Percentiles rank a stretch among this genome's conserved stretches.
Evolutionary conservation across 2,329 filamentous ascomycete genomes (phyloP).

Genomic region (Stagonosporopsis cucurbitacearum): DNA sequence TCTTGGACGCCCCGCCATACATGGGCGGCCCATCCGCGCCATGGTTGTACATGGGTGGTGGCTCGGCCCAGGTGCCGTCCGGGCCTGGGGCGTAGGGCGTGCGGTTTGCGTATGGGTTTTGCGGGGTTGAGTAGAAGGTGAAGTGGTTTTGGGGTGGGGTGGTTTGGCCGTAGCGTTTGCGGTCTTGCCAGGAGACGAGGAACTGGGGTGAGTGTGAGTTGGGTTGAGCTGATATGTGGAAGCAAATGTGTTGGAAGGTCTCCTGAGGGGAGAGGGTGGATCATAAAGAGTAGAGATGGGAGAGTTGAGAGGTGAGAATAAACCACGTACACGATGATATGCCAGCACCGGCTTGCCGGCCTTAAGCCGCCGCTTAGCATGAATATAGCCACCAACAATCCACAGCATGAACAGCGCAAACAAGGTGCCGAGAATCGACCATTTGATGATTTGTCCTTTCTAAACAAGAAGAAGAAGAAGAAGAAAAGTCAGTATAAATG

Average conservation of each 20-base stretch:
- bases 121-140: conserved; percentile 45
- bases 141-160: conserved; percentile 48
- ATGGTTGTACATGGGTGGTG: conserved; percentile 45
- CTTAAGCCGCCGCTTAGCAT: conserved; percentile 70
- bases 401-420: conserved; percentile 65
- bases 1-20: conserved; percentile 41
- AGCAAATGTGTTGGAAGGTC: no score
- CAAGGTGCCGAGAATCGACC: conserved; percentile 70
- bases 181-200: conserved; percentile 50
- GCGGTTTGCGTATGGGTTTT: conserved; percentile 24
- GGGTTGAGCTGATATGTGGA: no score
- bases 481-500: no score
- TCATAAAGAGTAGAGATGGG: no score
- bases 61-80: conserved; percentile 38
- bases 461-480: no score
- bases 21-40: conserved; percentile 42
- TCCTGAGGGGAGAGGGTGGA: no score
- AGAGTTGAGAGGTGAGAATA: background rate
- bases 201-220: no score
- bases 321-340: conserved; percentile 67
- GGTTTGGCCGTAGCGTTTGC: conserved; percentile 41
- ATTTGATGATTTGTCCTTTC: conserved; percentile 72
- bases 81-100: conserved; percentile 13
- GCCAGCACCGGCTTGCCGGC: conserved; percentile 69
- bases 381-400: conserved; percentile 71